Conservation (phyloP, 257 asterid genomes). For the Fraxinus anomala region DNA sequence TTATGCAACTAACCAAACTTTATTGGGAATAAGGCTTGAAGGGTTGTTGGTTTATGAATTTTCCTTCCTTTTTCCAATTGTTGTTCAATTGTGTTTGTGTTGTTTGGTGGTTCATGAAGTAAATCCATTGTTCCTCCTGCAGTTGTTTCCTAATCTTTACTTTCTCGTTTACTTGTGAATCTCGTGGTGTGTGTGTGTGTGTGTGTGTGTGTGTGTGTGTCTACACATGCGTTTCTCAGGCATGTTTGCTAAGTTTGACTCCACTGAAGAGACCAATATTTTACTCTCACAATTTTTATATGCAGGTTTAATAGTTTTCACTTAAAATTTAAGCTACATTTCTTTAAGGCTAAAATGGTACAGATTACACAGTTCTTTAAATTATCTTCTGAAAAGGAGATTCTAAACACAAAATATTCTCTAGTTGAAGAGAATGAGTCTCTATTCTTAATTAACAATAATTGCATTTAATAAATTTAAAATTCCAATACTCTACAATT, state of each 20-base stretch:
- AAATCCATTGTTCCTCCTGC: neutral
- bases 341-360: too few species aligned
- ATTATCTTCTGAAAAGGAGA: too few species aligned
- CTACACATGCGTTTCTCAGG: neutral
- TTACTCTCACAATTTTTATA: too few species aligned
- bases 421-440: too few species aligned
- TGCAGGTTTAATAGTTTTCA: too few species aligned
- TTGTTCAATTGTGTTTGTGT: neutral
- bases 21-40: neutral
- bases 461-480: too few species aligned
- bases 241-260: neutral
- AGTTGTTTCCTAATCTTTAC: neutral
- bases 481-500: too few species aligned
- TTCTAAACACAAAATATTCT: too few species aligned
- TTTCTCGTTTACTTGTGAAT: too few species aligned
- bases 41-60: neutral
- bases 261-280: neutral
- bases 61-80: neutral
- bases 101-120: neutral
- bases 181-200: neutral
- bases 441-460: too few species aligned
- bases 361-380: too few species aligned
- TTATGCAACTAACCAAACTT: neutral
- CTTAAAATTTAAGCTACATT: too few species aligned
- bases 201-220: neutral